Percentiles rank a stretch among this genome's conserved stretches.
These are phyloP conservation scores for Penicillium riverlandense DNA, from an alignment of 495 filamentous ascomycete genomes.

Conservation along the genomic window DNA sequence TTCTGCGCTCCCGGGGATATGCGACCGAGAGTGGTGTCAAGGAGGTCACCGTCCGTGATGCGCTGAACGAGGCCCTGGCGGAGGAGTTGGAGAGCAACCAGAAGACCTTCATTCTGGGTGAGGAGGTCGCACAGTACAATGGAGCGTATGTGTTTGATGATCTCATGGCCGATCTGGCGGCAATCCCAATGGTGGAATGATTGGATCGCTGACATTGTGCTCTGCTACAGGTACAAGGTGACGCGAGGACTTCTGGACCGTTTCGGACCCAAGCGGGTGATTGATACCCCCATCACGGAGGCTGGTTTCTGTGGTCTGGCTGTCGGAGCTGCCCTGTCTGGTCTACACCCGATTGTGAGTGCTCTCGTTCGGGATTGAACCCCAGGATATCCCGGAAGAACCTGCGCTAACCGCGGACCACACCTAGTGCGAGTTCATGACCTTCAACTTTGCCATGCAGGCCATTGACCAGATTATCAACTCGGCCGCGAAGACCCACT, in stretches of 20 bases:
- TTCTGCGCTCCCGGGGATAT: slow-evolving; percentile 37
- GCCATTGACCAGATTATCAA: slow-evolving; percentile 99
- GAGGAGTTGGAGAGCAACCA: slow-evolving; percentile 92
- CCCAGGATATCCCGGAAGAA: not conserved
- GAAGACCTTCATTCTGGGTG: slow-evolving; percentile 92
- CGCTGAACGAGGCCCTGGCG: slow-evolving; percentile 92
- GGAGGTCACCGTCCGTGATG: slow-evolving; percentile 94
- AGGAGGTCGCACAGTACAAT: slow-evolving; percentile 99
- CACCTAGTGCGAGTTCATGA: slow-evolving; percentile 95
- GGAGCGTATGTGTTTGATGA: slow-evolving; percentile 62
- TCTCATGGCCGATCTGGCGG: not conserved
- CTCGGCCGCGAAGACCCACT: slow-evolving; percentile 97
- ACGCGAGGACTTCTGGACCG: slow-evolving; percentile 94
- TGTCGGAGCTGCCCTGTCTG: slow-evolving; percentile 88
- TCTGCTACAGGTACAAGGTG: slow-evolving; percentile 74
- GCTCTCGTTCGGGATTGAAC: not conserved
- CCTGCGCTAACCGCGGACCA: not conserved
- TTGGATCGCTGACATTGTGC: slow-evolving; percentile 7
- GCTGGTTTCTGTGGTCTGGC: slow-evolving; percentile 89
- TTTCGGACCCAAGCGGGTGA: slow-evolving; percentile 94
- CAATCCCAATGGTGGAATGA: not conserved
- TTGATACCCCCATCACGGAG: slow-evolving; percentile 98
- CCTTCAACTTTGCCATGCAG: slow-evolving; percentile 99
- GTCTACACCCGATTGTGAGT: slow-evolving; percentile 87
- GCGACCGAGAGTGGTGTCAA: slow-evolving; percentile 59